Percentiles rank a stretch among this genome's conserved stretches.
phyloP scores from a whole-genome alignment of 306 rosid genomes.

The Sindora glabra region DNA sequence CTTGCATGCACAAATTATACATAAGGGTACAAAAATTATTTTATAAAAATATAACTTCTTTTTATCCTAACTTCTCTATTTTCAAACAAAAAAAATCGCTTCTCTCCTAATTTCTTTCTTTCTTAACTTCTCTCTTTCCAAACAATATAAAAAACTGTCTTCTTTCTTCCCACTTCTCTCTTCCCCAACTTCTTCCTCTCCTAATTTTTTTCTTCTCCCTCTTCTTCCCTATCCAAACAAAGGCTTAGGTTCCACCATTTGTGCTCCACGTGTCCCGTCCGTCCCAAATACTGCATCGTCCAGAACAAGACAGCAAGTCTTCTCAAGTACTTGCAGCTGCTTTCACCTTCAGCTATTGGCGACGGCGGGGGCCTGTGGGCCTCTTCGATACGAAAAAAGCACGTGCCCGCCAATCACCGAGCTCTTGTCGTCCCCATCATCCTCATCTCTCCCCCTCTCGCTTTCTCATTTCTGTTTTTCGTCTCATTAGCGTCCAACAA shows the following conservation, averaged over 20 bases:
- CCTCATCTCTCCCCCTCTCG: not conserved
- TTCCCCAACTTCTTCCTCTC: too few species aligned
- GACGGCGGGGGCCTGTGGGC: constrained; percentile 6
- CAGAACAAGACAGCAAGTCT: not conserved
- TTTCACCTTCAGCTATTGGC: not conserved
- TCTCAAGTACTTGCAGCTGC: not conserved
- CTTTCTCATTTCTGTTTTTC: not conserved
- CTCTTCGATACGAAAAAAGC: not conserved
- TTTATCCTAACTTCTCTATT: too few species aligned
- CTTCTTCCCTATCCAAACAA: too few species aligned
- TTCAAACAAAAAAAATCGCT: too few species aligned
- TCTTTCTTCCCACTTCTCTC: too few species aligned
- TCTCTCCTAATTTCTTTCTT: too few species aligned
- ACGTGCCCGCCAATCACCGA: constrained; percentile 16
- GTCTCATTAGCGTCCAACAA: not conserved
- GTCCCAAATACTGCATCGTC: not conserved
- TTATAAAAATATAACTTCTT: too few species aligned
- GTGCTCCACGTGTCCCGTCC: not conserved
- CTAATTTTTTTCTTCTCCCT: too few species aligned
- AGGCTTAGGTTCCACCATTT: not conserved
- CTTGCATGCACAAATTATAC: too few species aligned
- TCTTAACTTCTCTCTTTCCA: too few species aligned
- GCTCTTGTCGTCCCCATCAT: not conserved
- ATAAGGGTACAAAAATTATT: too few species aligned
- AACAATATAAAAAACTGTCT: too few species aligned